Base-by-base conservation (phyloP, 345 rosid species). In the Citrus glauca region DNA sequence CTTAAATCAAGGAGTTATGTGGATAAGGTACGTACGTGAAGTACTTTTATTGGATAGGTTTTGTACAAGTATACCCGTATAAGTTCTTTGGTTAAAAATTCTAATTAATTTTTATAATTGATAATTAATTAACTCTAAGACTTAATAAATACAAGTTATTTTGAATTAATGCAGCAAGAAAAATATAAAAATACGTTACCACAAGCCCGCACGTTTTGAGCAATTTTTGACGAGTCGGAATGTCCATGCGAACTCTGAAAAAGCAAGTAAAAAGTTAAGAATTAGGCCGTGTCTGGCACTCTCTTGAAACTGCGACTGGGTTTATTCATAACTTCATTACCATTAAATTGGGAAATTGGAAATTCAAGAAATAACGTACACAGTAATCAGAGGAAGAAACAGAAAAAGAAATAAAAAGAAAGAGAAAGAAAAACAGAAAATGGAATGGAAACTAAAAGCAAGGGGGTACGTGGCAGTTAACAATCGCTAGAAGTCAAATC, bases 401-500 rank as follows among this genome's bases (percentile, higher is more conserved):
- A 40, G 13, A 9, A 70, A 33, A 73, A 27, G 66, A 57, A 63
- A 62, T 32, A 48, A 48, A 53, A 38, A 62, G 75, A 19, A 42
- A 40, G 0, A 63, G 70, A 73, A 77, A 37, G 40, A 63, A 77
- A 78, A 66, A 14, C 17, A 33, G 53, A 59, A 80, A 77, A 67
- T 0, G 68, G 74, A 77, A 66, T 35, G 71, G 71, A 74, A 79
- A 79, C 69, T 77, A 71, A 76, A 83, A 22, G 20, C 28, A 30
- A 33, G 66, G 40, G 76, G 76, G 38, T 79, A 84, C 97, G 97
- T 90, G 97, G 93, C 91, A 85, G 79, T 71, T 83, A 82, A 73
- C 22, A 66, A 82, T 83, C 86, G 85, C 64, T 74, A 87, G 71
- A 82, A 75, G 95, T 88, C 93, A 92, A 91, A 89, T 86, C 89